phyloP scores from a whole-genome alignment of 1,139 yeast species.

The Meyerozyma sp. region DNA sequence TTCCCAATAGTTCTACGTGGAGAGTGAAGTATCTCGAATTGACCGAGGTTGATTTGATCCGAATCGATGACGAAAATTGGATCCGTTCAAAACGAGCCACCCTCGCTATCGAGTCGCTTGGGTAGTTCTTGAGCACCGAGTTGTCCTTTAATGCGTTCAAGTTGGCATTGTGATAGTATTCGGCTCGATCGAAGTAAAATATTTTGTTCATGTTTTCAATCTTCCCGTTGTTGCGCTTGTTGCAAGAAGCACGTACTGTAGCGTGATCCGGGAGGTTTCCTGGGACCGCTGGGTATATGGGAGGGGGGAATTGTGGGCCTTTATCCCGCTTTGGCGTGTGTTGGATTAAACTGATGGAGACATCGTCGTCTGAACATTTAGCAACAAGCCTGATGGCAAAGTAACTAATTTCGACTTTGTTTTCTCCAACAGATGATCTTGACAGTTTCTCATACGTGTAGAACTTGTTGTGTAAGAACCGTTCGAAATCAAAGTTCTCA shows the following conservation, averaged over 20 bases:
- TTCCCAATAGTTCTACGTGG: constrained; percentile 51
- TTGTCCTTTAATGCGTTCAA: constrained; percentile 27
- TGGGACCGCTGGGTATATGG: constrained; percentile 54
- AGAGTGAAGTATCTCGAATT: constrained; percentile 47
- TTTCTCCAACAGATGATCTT: constrained; percentile 3
- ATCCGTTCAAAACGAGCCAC: constrained; percentile 67
- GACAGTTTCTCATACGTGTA: constrained; percentile 27
- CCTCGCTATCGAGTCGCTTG: constrained; percentile 45
- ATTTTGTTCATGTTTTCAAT: constrained; percentile 48
- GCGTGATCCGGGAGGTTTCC: constrained; percentile 56
- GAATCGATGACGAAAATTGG: constrained; percentile 59
- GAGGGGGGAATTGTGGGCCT: constrained; percentile 64
- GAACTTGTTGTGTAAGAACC: constrained; percentile 33
- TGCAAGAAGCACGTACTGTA: constrained; percentile 53
- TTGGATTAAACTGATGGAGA: constrained; percentile 48
- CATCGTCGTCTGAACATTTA: constrained; percentile 49
- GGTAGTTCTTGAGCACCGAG: constrained; percentile 38
- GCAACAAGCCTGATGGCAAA: constrained; percentile 57
- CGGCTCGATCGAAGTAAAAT: constrained; percentile 43
- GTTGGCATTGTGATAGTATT: constrained; percentile 26
- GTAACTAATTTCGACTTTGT: constrained; percentile 38
- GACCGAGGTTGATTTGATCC: constrained; percentile 44
- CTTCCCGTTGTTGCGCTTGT: constrained; percentile 49
- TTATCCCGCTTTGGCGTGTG: constrained; percentile 70
- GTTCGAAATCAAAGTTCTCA: constrained; percentile 29